phyloP scores from a whole-genome alignment of 257 asterid genomes.

The Nicotiana benthamiana region DNA sequence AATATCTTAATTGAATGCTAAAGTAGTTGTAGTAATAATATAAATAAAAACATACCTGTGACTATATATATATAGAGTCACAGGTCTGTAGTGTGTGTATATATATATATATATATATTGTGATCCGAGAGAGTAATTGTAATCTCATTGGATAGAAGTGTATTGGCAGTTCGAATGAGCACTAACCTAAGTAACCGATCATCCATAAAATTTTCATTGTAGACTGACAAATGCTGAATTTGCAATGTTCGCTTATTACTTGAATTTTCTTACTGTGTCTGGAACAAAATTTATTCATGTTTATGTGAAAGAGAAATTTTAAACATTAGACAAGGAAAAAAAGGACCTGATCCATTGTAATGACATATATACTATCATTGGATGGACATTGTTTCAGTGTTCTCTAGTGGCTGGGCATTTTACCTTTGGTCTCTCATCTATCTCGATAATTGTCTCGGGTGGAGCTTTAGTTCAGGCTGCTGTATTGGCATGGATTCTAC shows the following conservation, averaged over 20 bases:
- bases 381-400: constrained; percentile 40
- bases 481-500: constrained; percentile 68
- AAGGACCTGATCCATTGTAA: background rate
- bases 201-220: background rate
- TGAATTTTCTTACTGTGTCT: background rate
- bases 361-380: background rate
- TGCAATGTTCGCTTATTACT: background rate
- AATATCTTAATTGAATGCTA: background rate
- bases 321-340: background rate
- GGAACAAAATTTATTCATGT: background rate
- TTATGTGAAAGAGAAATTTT: background rate
- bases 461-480: constrained; percentile 71
- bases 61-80: too few relatives aligned
- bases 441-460: constrained; percentile 60
- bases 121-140: background rate
- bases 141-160: background rate
- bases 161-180: background rate
- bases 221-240: too few relatives aligned
- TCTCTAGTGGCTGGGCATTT: constrained; percentile 78
- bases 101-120: too few relatives aligned
- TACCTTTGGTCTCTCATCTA: constrained; percentile 67
- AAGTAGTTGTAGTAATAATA: background rate
- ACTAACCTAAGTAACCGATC: background rate
- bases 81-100: too few relatives aligned
- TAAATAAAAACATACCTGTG: too few relatives aligned